Evolutionary conservation across 176 grass and related monocot species (phyloP).

Genomic region (Hsuehochloa calcarea): DNA sequence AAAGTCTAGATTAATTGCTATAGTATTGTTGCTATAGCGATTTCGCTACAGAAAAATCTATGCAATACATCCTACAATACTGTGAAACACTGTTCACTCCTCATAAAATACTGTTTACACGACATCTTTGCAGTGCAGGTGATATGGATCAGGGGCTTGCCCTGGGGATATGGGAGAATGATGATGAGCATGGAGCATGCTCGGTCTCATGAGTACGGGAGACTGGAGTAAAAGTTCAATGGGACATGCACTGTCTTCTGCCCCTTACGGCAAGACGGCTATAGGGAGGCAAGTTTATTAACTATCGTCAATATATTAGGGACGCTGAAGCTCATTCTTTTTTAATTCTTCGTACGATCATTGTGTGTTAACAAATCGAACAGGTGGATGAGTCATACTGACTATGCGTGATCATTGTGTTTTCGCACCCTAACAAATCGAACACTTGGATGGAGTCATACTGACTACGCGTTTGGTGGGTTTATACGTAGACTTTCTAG

Average conservation of each 20-base stretch:
- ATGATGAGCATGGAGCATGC: constrained; percentile 47
- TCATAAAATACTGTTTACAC: too few relatives aligned
- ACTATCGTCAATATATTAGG: background rate
- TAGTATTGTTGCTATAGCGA: too few relatives aligned
- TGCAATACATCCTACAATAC: too few relatives aligned
- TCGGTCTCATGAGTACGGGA: constrained; percentile 13
- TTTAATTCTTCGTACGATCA: background rate
- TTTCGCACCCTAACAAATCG: too few relatives aligned
- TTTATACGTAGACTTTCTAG: too few relatives aligned
- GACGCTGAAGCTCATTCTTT: background rate
- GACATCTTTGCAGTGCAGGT: too few relatives aligned
- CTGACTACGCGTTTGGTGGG: too few relatives aligned
- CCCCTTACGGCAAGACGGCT: background rate
- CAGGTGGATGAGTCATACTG: too few relatives aligned
- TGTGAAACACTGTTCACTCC: too few relatives aligned
- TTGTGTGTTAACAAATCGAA: background rate
- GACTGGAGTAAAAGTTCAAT: constrained; percentile 7
- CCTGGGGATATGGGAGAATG: constrained; percentile 22
- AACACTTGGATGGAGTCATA: too few relatives aligned
- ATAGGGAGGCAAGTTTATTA: background rate
- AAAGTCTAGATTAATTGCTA: too few relatives aligned
- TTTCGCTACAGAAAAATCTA: too few relatives aligned
- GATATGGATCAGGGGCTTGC: background rate
- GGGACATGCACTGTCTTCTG: constrained; percentile 23
- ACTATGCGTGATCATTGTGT: background rate